Percentiles rank a stretch among this genome's conserved stretches.
Conservation (phyloP, 176 grass and related monocot genomes). For the Poa annua region DNA sequence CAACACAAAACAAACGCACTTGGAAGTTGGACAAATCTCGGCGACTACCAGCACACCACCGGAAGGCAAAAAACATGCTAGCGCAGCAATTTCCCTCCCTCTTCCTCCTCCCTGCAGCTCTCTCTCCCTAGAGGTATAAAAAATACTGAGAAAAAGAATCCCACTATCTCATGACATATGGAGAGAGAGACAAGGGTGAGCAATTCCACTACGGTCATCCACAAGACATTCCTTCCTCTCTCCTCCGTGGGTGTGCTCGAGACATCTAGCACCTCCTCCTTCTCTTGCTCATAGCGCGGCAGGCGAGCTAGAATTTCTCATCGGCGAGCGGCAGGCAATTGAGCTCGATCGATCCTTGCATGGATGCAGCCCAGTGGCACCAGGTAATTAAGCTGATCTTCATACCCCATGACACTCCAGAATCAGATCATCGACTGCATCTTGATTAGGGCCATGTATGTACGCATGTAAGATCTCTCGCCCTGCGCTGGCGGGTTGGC, state of each 20-base stretch:
- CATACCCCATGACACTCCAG: neutral
- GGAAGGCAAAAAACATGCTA: slow-evolving; percentile 15
- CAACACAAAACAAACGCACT: slow-evolving; percentile 13
- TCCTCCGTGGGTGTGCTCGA: slow-evolving; percentile 10
- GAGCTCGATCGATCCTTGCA: slow-evolving; percentile 56
- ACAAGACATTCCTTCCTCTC: slow-evolving; percentile 55
- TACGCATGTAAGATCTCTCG: slow-evolving; percentile 41
- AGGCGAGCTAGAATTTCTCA: slow-evolving; percentile 9
- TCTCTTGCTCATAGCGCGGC: slow-evolving; percentile 11
- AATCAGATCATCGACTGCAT: slow-evolving; percentile 18
- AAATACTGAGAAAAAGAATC: slow-evolving; percentile 50
- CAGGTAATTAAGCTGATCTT: slow-evolving; percentile 56
- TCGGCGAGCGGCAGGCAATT: slow-evolving; percentile 32
- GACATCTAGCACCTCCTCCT: slow-evolving; percentile 19
- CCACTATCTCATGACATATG: slow-evolving; percentile 66
- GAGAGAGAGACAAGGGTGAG: slow-evolving; percentile 39
- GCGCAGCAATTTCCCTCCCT: slow-evolving; percentile 27
- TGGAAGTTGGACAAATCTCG: neutral
- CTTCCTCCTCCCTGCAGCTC: neutral
- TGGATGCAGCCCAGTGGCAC: slow-evolving; percentile 86
- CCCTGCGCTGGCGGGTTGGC: neutral
- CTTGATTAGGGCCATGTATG: slow-evolving; percentile 22
- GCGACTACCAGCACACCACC: neutral
- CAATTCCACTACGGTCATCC: slow-evolving; percentile 52
- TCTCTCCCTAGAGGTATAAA: slow-evolving; percentile 18